Evolutionary conservation across 805 yeast genomes (phyloP).

Genomic region (Yarrowia sp.): DNA sequence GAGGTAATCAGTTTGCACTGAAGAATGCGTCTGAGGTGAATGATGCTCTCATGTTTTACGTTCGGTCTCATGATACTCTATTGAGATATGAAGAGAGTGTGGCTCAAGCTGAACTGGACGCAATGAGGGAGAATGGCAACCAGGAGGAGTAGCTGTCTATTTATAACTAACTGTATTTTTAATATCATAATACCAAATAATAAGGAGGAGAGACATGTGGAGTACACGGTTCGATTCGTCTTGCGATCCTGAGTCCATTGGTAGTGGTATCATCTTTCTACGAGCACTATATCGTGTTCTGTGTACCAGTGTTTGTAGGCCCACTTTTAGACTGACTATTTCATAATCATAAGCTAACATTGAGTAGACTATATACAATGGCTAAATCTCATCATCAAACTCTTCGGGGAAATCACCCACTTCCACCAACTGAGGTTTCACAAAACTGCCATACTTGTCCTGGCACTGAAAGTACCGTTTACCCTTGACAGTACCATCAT

Average conservation of each 20-base stretch:
- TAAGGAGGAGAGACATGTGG: too few relatives aligned
- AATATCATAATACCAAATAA: not conserved
- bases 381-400: conserved; percentile 47
- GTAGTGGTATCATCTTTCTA: too few relatives aligned
- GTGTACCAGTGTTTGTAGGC: too few relatives aligned
- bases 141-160: not conserved
- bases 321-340: too few relatives aligned
- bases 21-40: conserved; percentile 53
- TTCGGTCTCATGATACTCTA: conserved; percentile 48
- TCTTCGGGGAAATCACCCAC: conserved; percentile 66
- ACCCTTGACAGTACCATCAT: conserved; percentile 73
- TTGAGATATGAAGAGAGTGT: conserved; percentile 2
- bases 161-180: conserved; percentile 22
- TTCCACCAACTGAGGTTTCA: conserved; percentile 65
- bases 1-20: conserved; percentile 69
- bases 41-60: conserved; percentile 67
- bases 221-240: too few relatives aligned
- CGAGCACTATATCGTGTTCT: too few relatives aligned
- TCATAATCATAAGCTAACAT: too few relatives aligned
- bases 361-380: conserved; percentile 26
- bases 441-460: conserved; percentile 69
- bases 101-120: not conserved
- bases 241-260: too few relatives aligned
- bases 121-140: not conserved
- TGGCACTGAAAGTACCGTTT: conserved; percentile 55